Percentiles rank a stretch among this genome's conserved stretches.
These are phyloP conservation scores for Senna tora DNA, from an alignment of 306 rosid genomes.

Conservation along the genomic window DNA sequence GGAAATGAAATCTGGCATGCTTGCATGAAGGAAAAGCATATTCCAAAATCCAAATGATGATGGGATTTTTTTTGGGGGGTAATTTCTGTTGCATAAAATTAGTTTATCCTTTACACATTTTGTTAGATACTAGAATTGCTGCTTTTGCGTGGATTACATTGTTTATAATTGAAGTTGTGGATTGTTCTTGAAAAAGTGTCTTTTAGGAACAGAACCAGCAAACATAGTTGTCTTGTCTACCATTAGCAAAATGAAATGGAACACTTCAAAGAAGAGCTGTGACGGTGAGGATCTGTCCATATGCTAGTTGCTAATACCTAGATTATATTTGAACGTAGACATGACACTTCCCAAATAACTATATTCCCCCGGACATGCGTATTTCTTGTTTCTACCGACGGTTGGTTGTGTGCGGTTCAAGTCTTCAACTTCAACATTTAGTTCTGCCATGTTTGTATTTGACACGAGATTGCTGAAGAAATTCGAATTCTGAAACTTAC, in stretches of 20 bases:
- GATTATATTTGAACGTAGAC: neutral
- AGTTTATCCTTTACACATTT: no score
- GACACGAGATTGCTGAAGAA: neutral
- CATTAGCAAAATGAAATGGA: neutral
- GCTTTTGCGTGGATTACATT: conserved; percentile 4
- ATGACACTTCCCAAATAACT: no score
- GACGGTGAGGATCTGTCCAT: neutral
- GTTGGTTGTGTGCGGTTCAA: neutral
- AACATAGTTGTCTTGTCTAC: neutral
- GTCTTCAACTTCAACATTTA: conserved; percentile 4
- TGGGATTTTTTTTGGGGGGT: neutral
- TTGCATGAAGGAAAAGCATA: conserved; percentile 35
- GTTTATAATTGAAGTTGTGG: conserved; percentile 20
- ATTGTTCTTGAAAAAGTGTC: conserved; percentile 1
- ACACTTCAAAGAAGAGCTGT: neutral
- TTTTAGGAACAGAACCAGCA: neutral
- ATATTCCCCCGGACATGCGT: neutral
- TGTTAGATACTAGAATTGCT: conserved; percentile 1
- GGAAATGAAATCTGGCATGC: conserved; percentile 45
- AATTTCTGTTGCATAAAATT: neutral
- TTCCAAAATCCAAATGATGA: conserved; percentile 18
- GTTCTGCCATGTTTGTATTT: neutral
- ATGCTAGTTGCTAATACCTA: neutral
- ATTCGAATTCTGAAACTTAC: neutral
- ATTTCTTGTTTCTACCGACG: no score